Evolutionary conservation across 2,329 filamentous ascomycete genomes (phyloP), one percentile per base, ranked within the genome.

Genomic region (Nannizziopsis barbatae): DNA sequence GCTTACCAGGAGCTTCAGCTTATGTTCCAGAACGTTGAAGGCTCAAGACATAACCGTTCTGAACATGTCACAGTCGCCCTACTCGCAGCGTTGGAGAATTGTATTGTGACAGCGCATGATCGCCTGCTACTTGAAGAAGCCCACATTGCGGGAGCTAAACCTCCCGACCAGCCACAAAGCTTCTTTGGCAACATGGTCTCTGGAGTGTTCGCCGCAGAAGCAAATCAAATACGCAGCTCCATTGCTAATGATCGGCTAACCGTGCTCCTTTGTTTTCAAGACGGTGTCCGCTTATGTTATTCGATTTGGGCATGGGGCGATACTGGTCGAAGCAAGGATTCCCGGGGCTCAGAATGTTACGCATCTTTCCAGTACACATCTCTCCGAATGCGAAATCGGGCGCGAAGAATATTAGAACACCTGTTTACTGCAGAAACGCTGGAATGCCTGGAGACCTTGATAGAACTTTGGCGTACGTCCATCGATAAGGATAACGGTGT

Each of bases 101-200:
- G 95, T 18, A 72, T 98, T 50, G 89, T 89, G 14, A 80, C 81
- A 57, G 88, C 84, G 3, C 92, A 98, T 64, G 85, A 94, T 57
- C 82, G 83, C 50, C 71, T 96, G 15, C 68, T 89, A 44, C 71
- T 75, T 18, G 87, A 94, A 57, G 87, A 94, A 65, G 77, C 80
- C 36, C 79, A 77, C 53, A 74, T 75, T 38, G 78, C 81, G 48
- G 70, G 79, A 31, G 71, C 75, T 38, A 95, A 94, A 67, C 83
- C 80, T 51, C 86, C 87, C 17, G 86, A 93, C 59, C 84, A 86
- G 56, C 79, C 83, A 11, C 86, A 89, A 61, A 83, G 87, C 4
- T 90, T 95, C 62, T 94, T 96, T 60, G 88, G 88, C 39, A 94
- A 86, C 57, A 94, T 95, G 79, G 86, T 94, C 1, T 92, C 88